Evolutionary conservation across 2,329 filamentous ascomycete species (phyloP), one percentile per base, ranked within the genome.

Genomic region (Dryadomyces quercivorus): DNA sequence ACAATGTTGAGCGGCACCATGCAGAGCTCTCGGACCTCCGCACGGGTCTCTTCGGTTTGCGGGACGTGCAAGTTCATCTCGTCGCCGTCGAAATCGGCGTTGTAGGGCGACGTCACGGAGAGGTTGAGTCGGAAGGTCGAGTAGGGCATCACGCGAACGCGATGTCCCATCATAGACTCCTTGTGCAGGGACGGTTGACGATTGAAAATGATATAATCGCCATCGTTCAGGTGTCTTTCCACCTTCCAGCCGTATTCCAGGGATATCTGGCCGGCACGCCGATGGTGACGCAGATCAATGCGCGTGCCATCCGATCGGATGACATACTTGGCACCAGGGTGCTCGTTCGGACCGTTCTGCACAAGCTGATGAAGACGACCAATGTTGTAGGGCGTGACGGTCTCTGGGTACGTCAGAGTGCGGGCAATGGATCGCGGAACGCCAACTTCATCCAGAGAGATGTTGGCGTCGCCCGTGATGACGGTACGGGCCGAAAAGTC

Each of bases 11-110:
- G 80, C 0, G 93, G 93, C n/a, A 99, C 93, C 79, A 97, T 86
- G 69, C 92, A 97, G 15, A 99, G 80, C 67, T 97, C 86, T 69
- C 84, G 88, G 62, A 98, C 82, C 70, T 99, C 93, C 48, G 94
- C 90, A 57, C 93, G 86, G 38, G 94, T 94, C 70, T 99, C 94
- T 66, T 98, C 91, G 42, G 88, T 93, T 66, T 99, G 93, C 4
- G 93, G 94, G 52, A 98, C 94, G 79, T 99, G 93, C 73, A 99
- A 82, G 67, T 99, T 99, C 93, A 99, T 99, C 72, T 99, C 93
- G 69, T 98, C 93, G 72, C 93, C 93, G 66, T 98, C 93, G 72
- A 98, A 98, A 87, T 98, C 93, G 63, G 93, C 93, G 73, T 99
- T 99, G 77, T 99, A 99, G 0, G 93, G 93, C 31, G 91, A 95